Evolutionary conservation across 495 filamentous ascomycete genomes (phyloP), one percentile per base, ranked within the genome.

Genomic region (Cenococcum geophilum): DNA sequence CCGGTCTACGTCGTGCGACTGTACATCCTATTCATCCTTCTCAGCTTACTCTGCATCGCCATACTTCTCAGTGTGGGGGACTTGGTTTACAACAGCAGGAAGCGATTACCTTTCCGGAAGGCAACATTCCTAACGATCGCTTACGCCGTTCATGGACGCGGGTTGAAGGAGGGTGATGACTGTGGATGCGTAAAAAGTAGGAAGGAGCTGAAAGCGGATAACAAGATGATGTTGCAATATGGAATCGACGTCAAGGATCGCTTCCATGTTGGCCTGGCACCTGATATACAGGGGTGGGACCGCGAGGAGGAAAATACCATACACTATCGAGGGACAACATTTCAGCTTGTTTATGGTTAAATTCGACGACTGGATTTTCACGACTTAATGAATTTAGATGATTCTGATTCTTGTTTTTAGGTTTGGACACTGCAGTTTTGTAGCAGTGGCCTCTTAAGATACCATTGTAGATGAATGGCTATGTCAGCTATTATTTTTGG

Each of bases 81-180:
- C 45, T 18, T 59, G 34, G 1, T 32, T n/a, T 59, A 59, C 27
- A 59, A 45, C 12, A 27, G 45, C 9, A 16, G 14, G n/a, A 34
- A 52, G 20, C 43, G 47, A 18, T 32, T 59, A 22, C 57, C 57
- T 6, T 59, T 59, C 23, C 40, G 57, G 5, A 59, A 59, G 35
- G 57, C 57, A 35, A 59, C 57, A 21, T 59, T 59, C 27, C 35
- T 59, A 35, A 51, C 57, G 21, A 59, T 59, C 36, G 57, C 57
- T 16, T 59, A 59, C 27, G 57, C 57, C 9, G 57, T 59, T 12
- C 57, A 59, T 59, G 57, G 57, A 18, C n/a, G 45, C 18, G 57
- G 57, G 4, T 22, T 59, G 23, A 22, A 51, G 0, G 50, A 45
- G 43, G 57, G 51, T 22, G 42, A 49, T 1, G 42, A 27, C 43